Evolutionary conservation across 2,329 filamentous ascomycete genomes (phyloP), one percentile per base, ranked within the genome.

Genomic region (Stromatinia cepivora): DNA sequence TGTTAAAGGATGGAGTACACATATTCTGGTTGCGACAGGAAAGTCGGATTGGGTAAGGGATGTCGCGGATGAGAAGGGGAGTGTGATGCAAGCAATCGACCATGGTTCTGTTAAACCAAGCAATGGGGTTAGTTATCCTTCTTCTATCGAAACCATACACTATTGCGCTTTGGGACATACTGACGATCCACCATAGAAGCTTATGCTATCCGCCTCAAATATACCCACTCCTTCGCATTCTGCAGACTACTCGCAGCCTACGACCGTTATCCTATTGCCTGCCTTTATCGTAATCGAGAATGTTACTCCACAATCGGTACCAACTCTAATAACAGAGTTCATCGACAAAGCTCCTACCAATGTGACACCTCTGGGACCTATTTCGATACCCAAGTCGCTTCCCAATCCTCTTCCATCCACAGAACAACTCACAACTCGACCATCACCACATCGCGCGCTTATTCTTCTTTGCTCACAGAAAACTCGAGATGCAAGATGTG

Each of bases 21-120:
- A 99, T 81, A 79, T 97, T 71, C 83, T 99, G 45, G 93, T 98
- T 22, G 95, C 93, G 34, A 99, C 95, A n/a, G 92, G 93, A 71
- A 97, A 97, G 86, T 86, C 90, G 36, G 95, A 99, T 81, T 99
- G 95, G 95, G 91, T 94, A 77, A 83, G 92, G 71, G 91, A 97
- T 81, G 92, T 97, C 58, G 88, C 87, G 69, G 92, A 98, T 77
- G 95, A 98, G 83, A 90, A 92, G 80, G 91, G 91, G 8, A 93
- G 90, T 78, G 85, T 94, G 45, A 94, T 94, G 92, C 84, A 93
- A 81, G 92, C 91, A 1, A 86, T 94, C 74, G 85, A 81, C 20
- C 76, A 77, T 84, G 82, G 82, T 67, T 83, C 84, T 1, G 81
- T 83, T 15, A 85, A 84, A 78, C 90, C 90, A 0, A 84, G 79